Conservation (phyloP, 352 stramenopile species). For the Globisporangium radiosum region DNA sequence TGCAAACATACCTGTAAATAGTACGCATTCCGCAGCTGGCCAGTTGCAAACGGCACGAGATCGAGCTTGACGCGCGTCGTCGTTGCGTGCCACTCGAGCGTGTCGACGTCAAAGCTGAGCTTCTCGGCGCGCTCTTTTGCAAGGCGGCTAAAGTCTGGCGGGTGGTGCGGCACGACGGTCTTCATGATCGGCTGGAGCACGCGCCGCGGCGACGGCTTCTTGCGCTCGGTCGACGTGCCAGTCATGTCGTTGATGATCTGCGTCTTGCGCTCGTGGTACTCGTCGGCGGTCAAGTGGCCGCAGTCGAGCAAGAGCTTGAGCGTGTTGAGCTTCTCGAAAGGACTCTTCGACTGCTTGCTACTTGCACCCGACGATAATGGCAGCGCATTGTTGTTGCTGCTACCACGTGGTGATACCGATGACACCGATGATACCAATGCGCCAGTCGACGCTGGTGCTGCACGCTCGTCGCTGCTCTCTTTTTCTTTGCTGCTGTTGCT, state of each 20-base stretch:
- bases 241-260: conserved; percentile 88
- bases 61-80: conserved; percentile 62
- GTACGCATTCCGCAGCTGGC: conserved; percentile 73
- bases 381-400: too few relatives aligned
- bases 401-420: too few relatives aligned
- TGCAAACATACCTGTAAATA: conserved; percentile 41
- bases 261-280: conserved; percentile 79
- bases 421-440: too few relatives aligned
- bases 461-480: conserved; percentile 3
- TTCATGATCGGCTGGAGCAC: conserved; percentile 70
- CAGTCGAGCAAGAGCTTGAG: conserved; percentile 76
- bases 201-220: conserved; percentile 34
- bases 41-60: conserved; percentile 74
- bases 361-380: neutral
- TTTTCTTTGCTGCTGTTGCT: conserved; percentile 15
- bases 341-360: conserved; percentile 20
- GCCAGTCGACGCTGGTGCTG: neutral
- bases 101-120: conserved; percentile 79
- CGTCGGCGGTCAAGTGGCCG: conserved; percentile 66
- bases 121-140: conserved; percentile 67
- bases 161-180: conserved; percentile 68
- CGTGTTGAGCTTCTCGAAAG: conserved; percentile 84
- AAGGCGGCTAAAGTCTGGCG: conserved; percentile 58
- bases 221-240: conserved; percentile 60
- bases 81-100: conserved; percentile 69